Base-by-base conservation (phyloP, 164 flowering plant genomes). In the Berberis vulgaris region DNA sequence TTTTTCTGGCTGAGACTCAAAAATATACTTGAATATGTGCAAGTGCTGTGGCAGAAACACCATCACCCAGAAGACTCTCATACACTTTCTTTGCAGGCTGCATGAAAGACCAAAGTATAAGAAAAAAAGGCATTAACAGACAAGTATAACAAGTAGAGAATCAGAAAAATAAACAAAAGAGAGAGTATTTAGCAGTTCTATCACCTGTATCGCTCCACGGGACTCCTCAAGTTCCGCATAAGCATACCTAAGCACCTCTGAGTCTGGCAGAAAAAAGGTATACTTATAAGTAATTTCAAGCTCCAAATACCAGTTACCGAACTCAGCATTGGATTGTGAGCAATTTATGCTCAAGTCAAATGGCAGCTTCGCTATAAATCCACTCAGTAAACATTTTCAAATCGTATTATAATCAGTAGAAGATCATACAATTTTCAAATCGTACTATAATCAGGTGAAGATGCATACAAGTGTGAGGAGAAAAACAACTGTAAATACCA, bases 151-250 rank as follows among this genome's bases (percentile, higher is more conserved):
- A 8, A 62, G 26, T 49, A 39, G 56, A 9, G 47, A 56, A 45
- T 26, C 39, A 8, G 43, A 45, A 62, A 42, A 45, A 42, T 11
- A 59, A 62, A 38, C 38, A 42, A 40, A 40, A 55, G 38, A 11
- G 57, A 65, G 6, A 44, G 3, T 13, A 41, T 26, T 56, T 26
- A 26, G 26, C 26, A 26, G 38, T 26, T 26, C 26, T 26, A 26
- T 26, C 26, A 88, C 98, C 87, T 85, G 96, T 63, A 84, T 74
- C 44, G 88, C 80, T 55, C 98, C 98, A 68, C 86, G 87, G n/a
- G 97, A 85, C 77, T 93, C 98, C 73, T 93, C 98, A 69, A 90
- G 73, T 74, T 93, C 98, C 11, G 92, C 98, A 82, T 80, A 93
- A 58, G 98, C 97, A 86, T 87, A 93, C 71, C 80, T 81, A 53